Conservation (phyloP, 129 eudicot genomes). For the Pseudognaphalium luteoalbum region DNA sequence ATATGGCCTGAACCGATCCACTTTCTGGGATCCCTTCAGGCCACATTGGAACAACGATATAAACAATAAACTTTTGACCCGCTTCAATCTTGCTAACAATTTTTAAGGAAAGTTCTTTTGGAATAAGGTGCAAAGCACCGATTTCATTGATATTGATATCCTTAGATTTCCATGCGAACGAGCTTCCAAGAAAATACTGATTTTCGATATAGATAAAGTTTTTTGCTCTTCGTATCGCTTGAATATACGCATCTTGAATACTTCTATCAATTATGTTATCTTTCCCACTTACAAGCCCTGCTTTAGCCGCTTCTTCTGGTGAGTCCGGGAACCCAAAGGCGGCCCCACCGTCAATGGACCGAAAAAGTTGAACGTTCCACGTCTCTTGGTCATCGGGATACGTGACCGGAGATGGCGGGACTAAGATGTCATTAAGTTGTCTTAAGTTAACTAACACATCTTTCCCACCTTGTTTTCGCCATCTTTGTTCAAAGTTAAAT, state of each 20-base stretch:
- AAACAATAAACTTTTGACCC: slow-evolving; percentile 75
- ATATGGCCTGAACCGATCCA: slow-evolving; percentile 85
- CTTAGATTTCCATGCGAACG: slow-evolving; percentile 54
- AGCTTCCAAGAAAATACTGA: slow-evolving; percentile 81
- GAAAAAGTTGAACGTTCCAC: slow-evolving; percentile 73
- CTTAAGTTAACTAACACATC: slow-evolving; percentile 58
- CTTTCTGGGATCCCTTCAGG: slow-evolving; percentile 90
- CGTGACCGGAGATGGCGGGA: slow-evolving; percentile 74
- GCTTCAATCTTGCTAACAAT: slow-evolving; percentile 75
- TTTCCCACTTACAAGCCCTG: slow-evolving; percentile 85
- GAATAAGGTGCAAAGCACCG: slow-evolving; percentile 74
- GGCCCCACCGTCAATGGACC: slow-evolving; percentile 89
- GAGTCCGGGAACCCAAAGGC: slow-evolving; percentile 82
- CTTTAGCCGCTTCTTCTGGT: slow-evolving; percentile 73
- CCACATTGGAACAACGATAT: slow-evolving; percentile 87
- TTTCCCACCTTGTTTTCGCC: slow-evolving; percentile 90
- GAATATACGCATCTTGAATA: slow-evolving; percentile 84
- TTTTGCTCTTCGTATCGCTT: slow-evolving; percentile 79
- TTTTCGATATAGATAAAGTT: slow-evolving; percentile 75
- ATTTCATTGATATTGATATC: slow-evolving; percentile 59
- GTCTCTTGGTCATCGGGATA: slow-evolving; percentile 68
- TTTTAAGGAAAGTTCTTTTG: slow-evolving; percentile 79
- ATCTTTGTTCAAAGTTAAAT: slow-evolving; percentile 80
- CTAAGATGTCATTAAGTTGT: slow-evolving; percentile 51
- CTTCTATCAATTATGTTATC: slow-evolving; percentile 80